Percentiles rank a stretch among this genome's conserved stretches.
Evolutionary conservation across 371 early-diverging fungal genomes (phyloP).

Genomic region (Mycotypha africana): DNA sequence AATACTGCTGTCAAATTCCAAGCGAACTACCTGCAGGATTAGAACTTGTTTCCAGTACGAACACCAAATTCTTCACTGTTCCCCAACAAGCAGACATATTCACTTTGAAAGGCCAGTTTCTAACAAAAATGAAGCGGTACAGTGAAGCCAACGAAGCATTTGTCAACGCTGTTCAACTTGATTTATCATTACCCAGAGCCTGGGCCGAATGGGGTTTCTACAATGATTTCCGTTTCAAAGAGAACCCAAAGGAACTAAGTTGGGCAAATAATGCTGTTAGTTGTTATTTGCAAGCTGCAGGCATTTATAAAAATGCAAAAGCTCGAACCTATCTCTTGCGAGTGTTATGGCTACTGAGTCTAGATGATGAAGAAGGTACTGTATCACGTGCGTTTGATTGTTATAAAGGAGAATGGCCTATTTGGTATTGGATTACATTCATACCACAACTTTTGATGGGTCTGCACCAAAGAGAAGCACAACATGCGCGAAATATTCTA

Average conservation of each 20-base stretch:
- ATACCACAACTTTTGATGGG: conserved; percentile 91
- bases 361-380: conserved; percentile 77
- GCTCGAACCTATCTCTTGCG: conserved; percentile 91
- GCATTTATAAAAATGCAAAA: conserved; percentile 78
- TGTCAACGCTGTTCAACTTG: conserved; percentile 90
- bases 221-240: conserved; percentile 85
- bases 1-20: conserved; percentile 88
- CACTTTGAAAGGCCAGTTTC: conserved; percentile 91
- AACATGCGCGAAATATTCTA: conserved; percentile 77
- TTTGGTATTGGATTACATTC: conserved; percentile 98
- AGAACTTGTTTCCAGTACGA: conserved; percentile 99
- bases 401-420: conserved; percentile 86
- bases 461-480: conserved; percentile 74
- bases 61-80: conserved; percentile 89
- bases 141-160: conserved; percentile 95
- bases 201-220: conserved; percentile 99
- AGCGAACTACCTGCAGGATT: conserved; percentile 87
- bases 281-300: conserved; percentile 95
- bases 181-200: conserved; percentile 81
- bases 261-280: conserved; percentile 91
- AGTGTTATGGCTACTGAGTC: conserved; percentile 90
- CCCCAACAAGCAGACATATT: conserved; percentile 97
- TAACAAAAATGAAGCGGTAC: conserved; percentile 76
- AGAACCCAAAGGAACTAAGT: conserved; percentile 73
- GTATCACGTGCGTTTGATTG: conserved; percentile 80